Conservation (phyloP, 1,284 basidiomycete species). For the Tylopilus orsonianus region DNA sequence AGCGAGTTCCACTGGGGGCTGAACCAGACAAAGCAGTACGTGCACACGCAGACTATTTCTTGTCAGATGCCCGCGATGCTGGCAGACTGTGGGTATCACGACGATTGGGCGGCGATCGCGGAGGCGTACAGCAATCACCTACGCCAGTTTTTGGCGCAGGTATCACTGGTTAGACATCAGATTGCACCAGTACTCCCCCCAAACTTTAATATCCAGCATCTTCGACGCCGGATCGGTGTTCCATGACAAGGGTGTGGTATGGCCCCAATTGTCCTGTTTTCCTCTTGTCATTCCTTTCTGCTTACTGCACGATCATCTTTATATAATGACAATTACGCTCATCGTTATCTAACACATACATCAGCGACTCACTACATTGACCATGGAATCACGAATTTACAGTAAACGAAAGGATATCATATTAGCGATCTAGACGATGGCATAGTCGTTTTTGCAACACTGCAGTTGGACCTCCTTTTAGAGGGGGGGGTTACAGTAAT, state of each 20-base stretch:
- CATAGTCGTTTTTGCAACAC: neutral
- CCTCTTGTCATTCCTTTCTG: neutral
- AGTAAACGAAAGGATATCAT: constrained; percentile 5
- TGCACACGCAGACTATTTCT: constrained; percentile 22
- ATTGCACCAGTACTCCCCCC: constrained; percentile 33
- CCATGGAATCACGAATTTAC: neutral
- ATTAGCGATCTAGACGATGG: constrained; percentile 16
- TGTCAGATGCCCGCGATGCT: constrained; percentile 27
- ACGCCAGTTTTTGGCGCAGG: constrained; percentile 32
- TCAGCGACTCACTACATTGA: neutral
- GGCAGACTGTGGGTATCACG: constrained; percentile 25
- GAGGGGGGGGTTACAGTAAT: constrained; percentile 5
- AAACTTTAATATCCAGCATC: constrained; percentile 34
- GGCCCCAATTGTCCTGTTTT: neutral
- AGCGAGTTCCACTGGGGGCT: constrained; percentile 34
- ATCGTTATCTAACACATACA: neutral
- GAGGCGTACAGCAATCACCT: constrained; percentile 33
- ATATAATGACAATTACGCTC: neutral
- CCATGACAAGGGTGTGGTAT: constrained; percentile 11
- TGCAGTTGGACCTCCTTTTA: neutral
- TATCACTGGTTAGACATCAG: constrained; percentile 33
- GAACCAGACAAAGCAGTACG: constrained; percentile 28
- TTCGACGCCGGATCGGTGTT: constrained; percentile 30
- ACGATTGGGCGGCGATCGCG: constrained; percentile 33
- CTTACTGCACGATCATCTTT: neutral